Percentiles rank a stretch among this genome's conserved stretches.
Evolutionary conservation across 305 asterid genomes (phyloP).

Genomic region (Solanum chacoense): DNA sequence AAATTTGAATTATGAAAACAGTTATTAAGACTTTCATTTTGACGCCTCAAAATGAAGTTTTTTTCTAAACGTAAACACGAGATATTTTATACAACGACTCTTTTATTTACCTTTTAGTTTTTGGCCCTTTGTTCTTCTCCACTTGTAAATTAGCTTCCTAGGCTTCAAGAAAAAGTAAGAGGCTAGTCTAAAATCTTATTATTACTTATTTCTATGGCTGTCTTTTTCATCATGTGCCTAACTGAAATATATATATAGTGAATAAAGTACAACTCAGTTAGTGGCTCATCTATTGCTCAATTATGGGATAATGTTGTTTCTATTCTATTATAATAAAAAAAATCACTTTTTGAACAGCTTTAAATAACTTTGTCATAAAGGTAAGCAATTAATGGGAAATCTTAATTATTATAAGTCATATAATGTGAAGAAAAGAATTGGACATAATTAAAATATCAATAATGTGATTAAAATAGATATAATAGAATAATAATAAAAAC

Average conservation of each 20-base stretch:
- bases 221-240: neutral
- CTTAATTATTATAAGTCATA: neutral
- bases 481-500: neutral
- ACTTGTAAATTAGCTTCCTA: neutral
- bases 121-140: neutral
- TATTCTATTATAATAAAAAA: neutral
- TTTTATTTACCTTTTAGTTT: neutral
- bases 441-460: neutral
- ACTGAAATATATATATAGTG: neutral
- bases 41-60: accelerated
- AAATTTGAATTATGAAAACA: neutral
- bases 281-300: neutral
- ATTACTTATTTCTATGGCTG: neutral
- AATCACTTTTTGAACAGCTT: neutral
- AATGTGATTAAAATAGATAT: neutral
- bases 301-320: neutral
- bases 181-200: neutral
- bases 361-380: neutral
- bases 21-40: neutral
- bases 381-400: neutral
- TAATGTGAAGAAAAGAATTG: neutral
- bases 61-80: neutral
- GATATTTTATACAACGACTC: neutral
- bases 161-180: neutral
- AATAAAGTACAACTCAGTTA: neutral